Conservation (phyloP, 495 filamentous ascomycete species). For the Xylaria scruposa region DNA sequence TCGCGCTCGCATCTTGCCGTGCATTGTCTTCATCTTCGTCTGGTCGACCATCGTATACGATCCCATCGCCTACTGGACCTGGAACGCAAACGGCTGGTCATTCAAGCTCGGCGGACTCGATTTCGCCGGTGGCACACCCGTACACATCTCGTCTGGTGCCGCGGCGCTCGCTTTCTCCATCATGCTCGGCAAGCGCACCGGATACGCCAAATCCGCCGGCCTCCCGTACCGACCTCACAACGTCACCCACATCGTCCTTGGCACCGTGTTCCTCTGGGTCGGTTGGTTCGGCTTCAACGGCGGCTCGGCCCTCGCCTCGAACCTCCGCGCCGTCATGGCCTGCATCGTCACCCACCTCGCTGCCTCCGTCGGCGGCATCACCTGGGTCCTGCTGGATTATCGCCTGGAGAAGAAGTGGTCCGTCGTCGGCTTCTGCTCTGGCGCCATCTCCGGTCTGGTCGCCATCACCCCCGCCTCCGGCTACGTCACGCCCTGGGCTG, state of each 20-base stretch:
- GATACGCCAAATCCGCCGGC: slow-evolving; percentile 73
- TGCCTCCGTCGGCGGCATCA: slow-evolving; percentile 83
- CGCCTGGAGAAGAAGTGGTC: slow-evolving; percentile 97
- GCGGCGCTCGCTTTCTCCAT: slow-evolving; percentile 82
- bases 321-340: slow-evolving; percentile 92
- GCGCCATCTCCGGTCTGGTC: slow-evolving; percentile 87
- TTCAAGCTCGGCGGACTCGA: slow-evolving; percentile 77
- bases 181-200: slow-evolving; percentile 83
- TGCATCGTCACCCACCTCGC: slow-evolving; percentile 97
- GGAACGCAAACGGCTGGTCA: slow-evolving; percentile 83
- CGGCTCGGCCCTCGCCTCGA: slow-evolving; percentile 94
- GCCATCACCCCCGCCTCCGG: slow-evolving; percentile 90
- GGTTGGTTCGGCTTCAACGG: slow-evolving; percentile 99
- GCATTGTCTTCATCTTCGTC: slow-evolving; percentile 85
- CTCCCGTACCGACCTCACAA: slow-evolving; percentile 95
- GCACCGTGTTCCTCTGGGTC: slow-evolving; percentile 96
- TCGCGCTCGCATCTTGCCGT: slow-evolving; percentile 81
- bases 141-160: slow-evolving; percentile 84
- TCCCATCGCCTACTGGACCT: slow-evolving; percentile 89
- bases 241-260: slow-evolving; percentile 94
- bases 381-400: slow-evolving; percentile 94
- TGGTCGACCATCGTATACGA: slow-evolving; percentile 89
- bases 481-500: slow-evolving; percentile 88
- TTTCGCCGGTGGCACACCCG: slow-evolving; percentile 86
- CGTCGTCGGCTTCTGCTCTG: slow-evolving; percentile 98